Conservation (phyloP, 2,329 filamentous ascomycete genomes). For the Phialemoniopsis sp. region DNA sequence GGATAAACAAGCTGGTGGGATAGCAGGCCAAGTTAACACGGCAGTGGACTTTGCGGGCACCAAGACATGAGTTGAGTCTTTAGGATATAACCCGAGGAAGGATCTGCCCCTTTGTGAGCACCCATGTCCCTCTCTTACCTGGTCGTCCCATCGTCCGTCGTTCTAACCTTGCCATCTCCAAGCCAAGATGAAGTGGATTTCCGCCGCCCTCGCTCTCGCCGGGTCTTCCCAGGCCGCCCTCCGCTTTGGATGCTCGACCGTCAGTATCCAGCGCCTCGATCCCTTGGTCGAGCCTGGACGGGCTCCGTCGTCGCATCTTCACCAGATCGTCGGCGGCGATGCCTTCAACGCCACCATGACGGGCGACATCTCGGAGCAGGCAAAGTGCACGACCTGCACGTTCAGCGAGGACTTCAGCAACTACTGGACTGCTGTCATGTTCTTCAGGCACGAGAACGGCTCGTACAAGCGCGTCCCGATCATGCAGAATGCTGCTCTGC, state of each 20-base stretch:
- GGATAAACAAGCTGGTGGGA: no score
- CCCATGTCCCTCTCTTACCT: no score
- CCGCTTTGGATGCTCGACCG: conserved; percentile 22
- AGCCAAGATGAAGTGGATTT: conserved; percentile 14
- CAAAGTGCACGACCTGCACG: conserved; percentile 26
- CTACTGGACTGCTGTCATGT: conserved; percentile 24
- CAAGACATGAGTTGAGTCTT: no score
- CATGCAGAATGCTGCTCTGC: conserved; percentile 16
- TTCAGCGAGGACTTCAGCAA: conserved; percentile 26
- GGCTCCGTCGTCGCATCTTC: conserved; percentile 14
- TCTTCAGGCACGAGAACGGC: conserved; percentile 14
- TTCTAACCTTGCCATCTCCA: no score
- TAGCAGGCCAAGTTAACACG: no score
- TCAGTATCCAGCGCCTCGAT: conserved; percentile 19
- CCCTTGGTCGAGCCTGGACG: conserved; percentile 15
- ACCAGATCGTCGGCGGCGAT: conserved; percentile 16
- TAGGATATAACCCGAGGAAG: no score
- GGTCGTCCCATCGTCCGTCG: background rate
- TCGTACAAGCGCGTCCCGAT: conserved; percentile 25
- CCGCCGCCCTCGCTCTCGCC: conserved; percentile 11
- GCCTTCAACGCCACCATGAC: conserved; percentile 17
- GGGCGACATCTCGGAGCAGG: conserved; percentile 18
- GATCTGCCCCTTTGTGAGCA: no score
- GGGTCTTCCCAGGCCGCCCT: conserved; percentile 15
- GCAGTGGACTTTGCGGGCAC: no score